Base-by-base conservation (phyloP, 768 basidiomycete species). In the Tulasnella sp. region DNA sequence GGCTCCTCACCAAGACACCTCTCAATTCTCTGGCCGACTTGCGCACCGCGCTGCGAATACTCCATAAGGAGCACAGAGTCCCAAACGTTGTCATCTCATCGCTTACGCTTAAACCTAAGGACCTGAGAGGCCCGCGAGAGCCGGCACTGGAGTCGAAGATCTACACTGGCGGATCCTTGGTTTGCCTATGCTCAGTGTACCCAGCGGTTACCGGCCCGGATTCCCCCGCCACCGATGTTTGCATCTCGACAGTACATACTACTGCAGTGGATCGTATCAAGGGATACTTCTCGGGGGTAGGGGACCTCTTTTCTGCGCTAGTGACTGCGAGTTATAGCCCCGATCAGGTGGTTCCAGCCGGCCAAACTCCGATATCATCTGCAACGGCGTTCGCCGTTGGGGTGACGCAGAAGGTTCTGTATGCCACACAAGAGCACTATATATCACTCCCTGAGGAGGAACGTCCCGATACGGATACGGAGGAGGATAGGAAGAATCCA, bases 281-380 rank as follows among this genome's bases (percentile, higher is more conserved):
- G 4, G 94, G 93, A 10, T 96, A 97, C 74, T 98, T 93, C 70
- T 87, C 90, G 19, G 96, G 96, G 24, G 94, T 96, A 10, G 96
- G 96, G 17, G 96, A 99, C 70, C 82, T 97, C 58, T 97, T 98
- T 74, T 92, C 92, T 4, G 88, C 95, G 1, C 81, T 97, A 58
- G 81, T 94, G 26, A 76, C 95, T 3, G 93, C 83, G 0, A 86
- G 93, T 67, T 97, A 83, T 70, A 61, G 61, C 26, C 51, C 29
- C 19, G 68, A 76, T 44, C 70, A 74, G 1, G 15, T 58, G 23
- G 13, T 41, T 23, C 61, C 19, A 48, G 61, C 64, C 19, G 67
- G 29, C 23, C 45, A 2, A 42, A 51, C 45, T 53, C 32, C 44
- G 74, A 45, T 88, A 23, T 76, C 85, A 0, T 69, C 65, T 43